phyloP scores from a whole-genome alignment of 2,329 filamentous ascomycete species.

The Amauroascus verrucosus region DNA sequence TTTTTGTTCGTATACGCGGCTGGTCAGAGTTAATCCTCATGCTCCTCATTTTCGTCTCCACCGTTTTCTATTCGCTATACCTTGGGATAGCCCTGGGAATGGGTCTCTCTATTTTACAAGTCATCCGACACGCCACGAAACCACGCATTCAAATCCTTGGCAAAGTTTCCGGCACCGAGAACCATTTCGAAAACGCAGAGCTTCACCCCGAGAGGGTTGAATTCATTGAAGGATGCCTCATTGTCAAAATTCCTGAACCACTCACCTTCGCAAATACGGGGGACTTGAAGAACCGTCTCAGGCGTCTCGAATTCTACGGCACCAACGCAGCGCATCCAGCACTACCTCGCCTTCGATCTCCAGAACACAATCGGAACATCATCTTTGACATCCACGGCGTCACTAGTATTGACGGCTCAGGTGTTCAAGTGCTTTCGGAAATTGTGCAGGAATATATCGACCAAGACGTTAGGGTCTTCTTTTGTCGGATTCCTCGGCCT shows the following conservation, averaged over 20 bases:
- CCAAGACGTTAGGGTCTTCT: slow-evolving; percentile 52
- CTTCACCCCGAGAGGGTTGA: slow-evolving; percentile 63
- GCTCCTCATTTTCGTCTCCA: slow-evolving; percentile 79
- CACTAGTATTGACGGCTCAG: slow-evolving; percentile 84
- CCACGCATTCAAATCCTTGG: slow-evolving; percentile 94
- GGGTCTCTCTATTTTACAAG: slow-evolving; percentile 75
- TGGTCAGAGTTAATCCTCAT: slow-evolving; percentile 82
- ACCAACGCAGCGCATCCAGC: slow-evolving; percentile 75
- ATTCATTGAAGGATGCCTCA: slow-evolving; percentile 82
- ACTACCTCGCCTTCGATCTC: slow-evolving; percentile 63
- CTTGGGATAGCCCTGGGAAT: slow-evolving; percentile 91
- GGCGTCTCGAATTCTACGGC: slow-evolving; percentile 82
- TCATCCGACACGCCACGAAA: slow-evolving; percentile 81
- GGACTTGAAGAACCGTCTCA: slow-evolving; percentile 71
- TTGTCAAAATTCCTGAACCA: slow-evolving; percentile 95
- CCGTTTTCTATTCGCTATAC: slow-evolving; percentile 89
- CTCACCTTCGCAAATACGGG: slow-evolving; percentile 96
- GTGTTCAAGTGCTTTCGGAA: slow-evolving; percentile 80
- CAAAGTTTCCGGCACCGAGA: slow-evolving; percentile 65
- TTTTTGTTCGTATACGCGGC: slow-evolving; percentile 76
- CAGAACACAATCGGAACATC: slow-evolving; percentile 80
- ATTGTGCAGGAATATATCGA: slow-evolving; percentile 76
- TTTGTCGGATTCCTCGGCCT: slow-evolving; percentile 45
- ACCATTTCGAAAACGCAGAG: slow-evolving; percentile 77
- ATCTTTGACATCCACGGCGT: slow-evolving; percentile 99